Base-by-base conservation (phyloP, 805 yeast genomes). In the Groenewaldozyma salmanticensis region DNA sequence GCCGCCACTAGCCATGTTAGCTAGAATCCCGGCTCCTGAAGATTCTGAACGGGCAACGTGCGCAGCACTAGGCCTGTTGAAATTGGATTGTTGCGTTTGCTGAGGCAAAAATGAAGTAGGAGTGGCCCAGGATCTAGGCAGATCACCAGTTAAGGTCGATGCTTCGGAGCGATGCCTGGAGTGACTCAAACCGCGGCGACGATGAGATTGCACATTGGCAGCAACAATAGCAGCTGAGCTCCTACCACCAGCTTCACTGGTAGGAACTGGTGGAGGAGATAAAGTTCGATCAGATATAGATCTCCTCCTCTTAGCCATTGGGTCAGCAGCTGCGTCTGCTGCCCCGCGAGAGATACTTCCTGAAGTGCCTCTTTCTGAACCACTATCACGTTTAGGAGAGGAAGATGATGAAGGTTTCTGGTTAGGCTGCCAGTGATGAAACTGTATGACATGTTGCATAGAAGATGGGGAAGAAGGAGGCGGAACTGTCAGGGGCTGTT, bases 341-440 rank as follows among this genome's bases (percentile, higher is more conserved):
- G n/a, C n/a, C n/a, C n/a, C n/a, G n/a, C n/a, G n/a, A n/a, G n/a
- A n/a, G n/a, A n/a, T n/a, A n/a, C n/a, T n/a, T n/a, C n/a, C n/a
- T n/a, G n/a, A n/a, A n/a, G n/a, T n/a, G n/a, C n/a, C n/a, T n/a
- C n/a, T n/a, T n/a, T n/a, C n/a, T n/a, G 39, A 36, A 13, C 22
- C 40, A 31, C 18, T 39, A 4, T 33, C 45, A 11, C 39, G 39
- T 19, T 41, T 39, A 2, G 48, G 42, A 19, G 49, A 38, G 16
- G 39, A 20, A 18, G 41, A 20, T 4, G 44, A 31, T 29, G 46
- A 9, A 20, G 42, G 35, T 11, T 39, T 22, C 41, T 51, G 52
- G 35, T 47, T 51, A 5, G 75, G 76, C 43, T 68, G 68, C 77
- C 78, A 74, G 52, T 74, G 78, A 49, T 73, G 77, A 54, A 74